Percentiles rank a stretch among this genome's conserved stretches.
phyloP scores from a whole-genome alignment of 306 rosid genomes.

The Trifolium dubium region DNA sequence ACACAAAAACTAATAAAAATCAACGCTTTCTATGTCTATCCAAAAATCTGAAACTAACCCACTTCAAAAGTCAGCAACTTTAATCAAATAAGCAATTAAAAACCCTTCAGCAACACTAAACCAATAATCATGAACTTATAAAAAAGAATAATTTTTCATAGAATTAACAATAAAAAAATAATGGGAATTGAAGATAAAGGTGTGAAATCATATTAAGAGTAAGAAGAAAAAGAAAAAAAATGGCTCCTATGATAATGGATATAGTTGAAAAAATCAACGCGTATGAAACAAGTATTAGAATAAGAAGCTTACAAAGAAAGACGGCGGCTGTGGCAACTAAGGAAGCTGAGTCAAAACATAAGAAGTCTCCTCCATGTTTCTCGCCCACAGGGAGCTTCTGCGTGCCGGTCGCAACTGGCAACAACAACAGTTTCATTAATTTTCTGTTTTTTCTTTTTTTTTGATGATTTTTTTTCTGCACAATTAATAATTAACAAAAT shows the following conservation, averaged over 20 bases:
- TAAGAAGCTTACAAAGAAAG: background rate
- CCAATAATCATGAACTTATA: background rate
- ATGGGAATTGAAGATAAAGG: background rate
- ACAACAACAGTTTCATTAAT: background rate
- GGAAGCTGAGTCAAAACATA: background rate
- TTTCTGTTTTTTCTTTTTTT: background rate
- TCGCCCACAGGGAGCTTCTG: background rate
- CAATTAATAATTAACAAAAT: background rate
- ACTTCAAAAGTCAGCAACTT: constrained; percentile 42
- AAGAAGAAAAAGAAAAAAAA: background rate
- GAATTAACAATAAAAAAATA: background rate
- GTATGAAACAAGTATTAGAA: background rate
- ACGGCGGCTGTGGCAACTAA: constrained; percentile 21
- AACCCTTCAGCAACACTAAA: constrained; percentile 12
- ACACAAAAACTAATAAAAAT: background rate
- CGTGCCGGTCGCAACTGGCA: background rate
- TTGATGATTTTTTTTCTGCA: background rate
- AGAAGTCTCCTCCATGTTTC: background rate
- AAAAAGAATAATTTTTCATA: background rate
- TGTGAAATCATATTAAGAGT: background rate
- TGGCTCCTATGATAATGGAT: background rate
- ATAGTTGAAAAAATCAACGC: constrained; percentile 7
- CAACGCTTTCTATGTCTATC: constrained; percentile 9
- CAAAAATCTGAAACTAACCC: constrained; percentile 44
- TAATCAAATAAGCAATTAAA: constrained; percentile 41